Base-by-base conservation (phyloP, 495 filamentous ascomycete genomes). In the Aspergillus mulundensis region DNA sequence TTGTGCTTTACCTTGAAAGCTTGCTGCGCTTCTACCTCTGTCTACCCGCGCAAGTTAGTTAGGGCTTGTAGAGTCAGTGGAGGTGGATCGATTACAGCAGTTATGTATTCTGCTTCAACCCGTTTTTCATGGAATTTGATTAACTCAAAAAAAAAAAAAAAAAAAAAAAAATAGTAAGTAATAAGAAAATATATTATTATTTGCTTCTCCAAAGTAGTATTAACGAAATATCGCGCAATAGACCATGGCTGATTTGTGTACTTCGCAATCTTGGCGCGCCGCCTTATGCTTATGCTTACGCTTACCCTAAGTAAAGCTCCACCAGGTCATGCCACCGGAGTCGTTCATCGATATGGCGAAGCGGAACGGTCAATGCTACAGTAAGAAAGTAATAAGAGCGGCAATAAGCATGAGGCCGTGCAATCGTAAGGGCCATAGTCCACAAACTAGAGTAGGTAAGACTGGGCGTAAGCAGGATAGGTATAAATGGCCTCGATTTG, bases 261-360 rank as follows among this genome's bases (percentile, higher is more conserved):
- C 25, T 28, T 28, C 25, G 25, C 3, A 36, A 10, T 10, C 32
- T 36, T 36, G 32, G 32, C 32, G 32, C n/a, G n/a, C n/a, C n/a
- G n/a, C n/a, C 32, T 36, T 36, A 36, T 36, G 32, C 47, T 50
- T 50, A 50, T 39, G 46, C 46, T 49, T 50, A 50, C 39, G 30
- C 47, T 50, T 50, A 50, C 18, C 47, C 32, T 36, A 36, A 36
- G 25, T 28, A 28, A 28, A 28, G 32, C 32, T 36, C 32, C 32
- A 15, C 32, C 32, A 7, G 11, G 32, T 36, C 32, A 15, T 36
- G 32, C 32, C n/a, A n/a, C n/a, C n/a, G n/a, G n/a, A n/a, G n/a
- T n/a, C n/a, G n/a, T n/a, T 36, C 32, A 10, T 36, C 6, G 32
- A 8, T 36, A 36, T 36, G 2, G 32, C 32, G 32, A 36, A 36